Evolutionary conservation across 805 yeast species (phyloP).

Genomic region (Ogataea chonburiensis): DNA sequence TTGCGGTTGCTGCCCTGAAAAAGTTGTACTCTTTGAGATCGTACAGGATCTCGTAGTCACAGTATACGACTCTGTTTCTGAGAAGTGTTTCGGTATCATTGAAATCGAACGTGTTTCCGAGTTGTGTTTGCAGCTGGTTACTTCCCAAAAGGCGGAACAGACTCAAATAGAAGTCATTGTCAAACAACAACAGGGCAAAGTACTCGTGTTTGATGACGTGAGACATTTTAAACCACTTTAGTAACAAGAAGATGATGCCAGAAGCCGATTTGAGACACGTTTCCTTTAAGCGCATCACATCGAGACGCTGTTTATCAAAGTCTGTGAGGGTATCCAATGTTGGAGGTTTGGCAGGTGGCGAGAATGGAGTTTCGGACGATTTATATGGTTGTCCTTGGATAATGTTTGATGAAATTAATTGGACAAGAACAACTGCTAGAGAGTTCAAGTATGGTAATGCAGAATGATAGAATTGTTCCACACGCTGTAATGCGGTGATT

Average conservation of each 20-base stretch:
- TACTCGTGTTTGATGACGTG: constrained; percentile 82
- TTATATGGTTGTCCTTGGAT: constrained; percentile 24
- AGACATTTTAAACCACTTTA: constrained; percentile 75
- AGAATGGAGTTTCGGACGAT: constrained; percentile 12
- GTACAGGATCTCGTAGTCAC: constrained; percentile 33
- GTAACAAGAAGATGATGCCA: constrained; percentile 49
- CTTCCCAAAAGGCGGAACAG: constrained; percentile 35
- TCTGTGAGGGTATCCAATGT: constrained; percentile 18
- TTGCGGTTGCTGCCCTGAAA: constrained; percentile 21
- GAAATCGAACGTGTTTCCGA: constrained; percentile 27
- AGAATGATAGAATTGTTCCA: constrained; percentile 57
- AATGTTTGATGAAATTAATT: constrained; percentile 56
- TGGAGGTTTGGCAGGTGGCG: constrained; percentile 22
- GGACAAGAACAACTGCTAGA: constrained; percentile 60
- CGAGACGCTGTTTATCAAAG: constrained; percentile 43
- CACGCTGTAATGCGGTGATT: constrained; percentile 46
- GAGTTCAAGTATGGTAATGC: constrained; percentile 60
- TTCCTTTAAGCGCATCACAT: constrained; percentile 60
- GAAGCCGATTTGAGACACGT: constrained; percentile 57
- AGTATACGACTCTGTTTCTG: constrained; percentile 31
- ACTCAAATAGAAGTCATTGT: constrained; percentile 53
- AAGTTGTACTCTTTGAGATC: constrained; percentile 29
- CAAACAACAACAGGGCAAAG: constrained; percentile 68
- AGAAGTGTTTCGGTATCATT: constrained; percentile 28
- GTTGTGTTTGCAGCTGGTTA: constrained; percentile 30